These are phyloP conservation scores for Trichosporon sp. DNA, from an alignment of 1,284 basidiomycete species.

Conservation along the genomic window DNA sequence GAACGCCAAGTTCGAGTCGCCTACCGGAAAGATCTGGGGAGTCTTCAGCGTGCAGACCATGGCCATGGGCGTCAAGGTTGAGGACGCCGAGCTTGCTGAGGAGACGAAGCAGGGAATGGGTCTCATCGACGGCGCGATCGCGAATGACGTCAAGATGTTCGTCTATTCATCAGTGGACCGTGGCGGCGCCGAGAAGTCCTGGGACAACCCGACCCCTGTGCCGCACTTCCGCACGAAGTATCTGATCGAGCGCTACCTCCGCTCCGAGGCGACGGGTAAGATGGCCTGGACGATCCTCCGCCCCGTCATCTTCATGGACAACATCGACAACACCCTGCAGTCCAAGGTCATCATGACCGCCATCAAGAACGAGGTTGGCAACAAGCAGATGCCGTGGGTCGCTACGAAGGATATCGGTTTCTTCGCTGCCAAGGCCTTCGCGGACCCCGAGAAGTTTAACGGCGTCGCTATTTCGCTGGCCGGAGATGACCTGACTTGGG, in stretches of 20 bases:
- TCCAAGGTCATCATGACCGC: constrained; percentile 20
- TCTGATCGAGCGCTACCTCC: constrained; percentile 15
- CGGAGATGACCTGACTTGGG: constrained; percentile 22
- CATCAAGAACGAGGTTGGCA: constrained; percentile 17
- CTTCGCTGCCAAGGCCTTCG: constrained; percentile 22
- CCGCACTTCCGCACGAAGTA: constrained; percentile 21
- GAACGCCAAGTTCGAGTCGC: constrained; percentile 10
- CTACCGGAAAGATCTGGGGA: constrained; percentile 22
- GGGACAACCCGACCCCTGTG: constrained; percentile 11
- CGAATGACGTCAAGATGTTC: constrained; percentile 47
- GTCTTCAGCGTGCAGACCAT: constrained; percentile 24
- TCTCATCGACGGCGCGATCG: constrained; percentile 46
- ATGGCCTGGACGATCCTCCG: constrained; percentile 16
- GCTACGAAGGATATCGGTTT: constrained; percentile 23
- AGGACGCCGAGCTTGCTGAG: background rate
- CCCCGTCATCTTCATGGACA: constrained; percentile 19
- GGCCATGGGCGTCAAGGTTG: background rate
- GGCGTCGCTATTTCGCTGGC: constrained; percentile 22
- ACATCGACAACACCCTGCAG: constrained; percentile 14
- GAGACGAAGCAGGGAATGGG: constrained; percentile 22
- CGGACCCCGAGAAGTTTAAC: constrained; percentile 5
- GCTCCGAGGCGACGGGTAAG: background rate
- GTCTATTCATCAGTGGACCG: constrained; percentile 44
- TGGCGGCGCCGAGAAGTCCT: constrained; percentile 22
- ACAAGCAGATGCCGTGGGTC: constrained; percentile 24